phyloP scores from a whole-genome alignment of 768 basidiomycete species.

The Panaeolus papilionaceus region DNA sequence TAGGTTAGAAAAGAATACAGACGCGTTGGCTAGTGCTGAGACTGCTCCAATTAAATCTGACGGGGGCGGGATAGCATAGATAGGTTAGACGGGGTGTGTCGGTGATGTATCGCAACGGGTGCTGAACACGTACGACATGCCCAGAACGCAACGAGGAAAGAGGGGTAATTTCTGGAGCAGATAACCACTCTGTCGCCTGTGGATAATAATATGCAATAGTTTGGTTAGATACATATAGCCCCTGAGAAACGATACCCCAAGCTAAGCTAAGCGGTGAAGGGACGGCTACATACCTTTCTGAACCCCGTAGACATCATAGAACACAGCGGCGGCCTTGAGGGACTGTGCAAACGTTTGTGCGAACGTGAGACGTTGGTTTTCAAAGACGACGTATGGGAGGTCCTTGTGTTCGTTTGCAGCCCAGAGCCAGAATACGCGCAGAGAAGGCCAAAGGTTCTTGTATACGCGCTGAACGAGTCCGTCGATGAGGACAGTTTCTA shows the following conservation, averaged over 20 bases:
- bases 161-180: constrained; percentile 66
- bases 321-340: constrained; percentile 48
- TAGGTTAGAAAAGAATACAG: constrained; percentile 28
- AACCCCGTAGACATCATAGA: constrained; percentile 52
- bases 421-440: constrained; percentile 61
- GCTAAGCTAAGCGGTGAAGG: constrained; percentile 16
- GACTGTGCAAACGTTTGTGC: constrained; percentile 51
- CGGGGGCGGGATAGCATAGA: constrained; percentile 20
- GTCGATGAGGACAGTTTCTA: constrained; percentile 54
- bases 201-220: constrained; percentile 15
- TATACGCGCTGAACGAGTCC: constrained; percentile 58
- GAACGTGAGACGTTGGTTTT: constrained; percentile 55
- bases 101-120: constrained; percentile 15
- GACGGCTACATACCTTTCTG: constrained; percentile 47
- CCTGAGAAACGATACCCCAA: constrained; percentile 15
- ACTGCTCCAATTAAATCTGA: constrained; percentile 69
- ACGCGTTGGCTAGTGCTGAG: constrained; percentile 65
- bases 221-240: constrained; percentile 11
- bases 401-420: constrained; percentile 45
- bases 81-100: neutral
- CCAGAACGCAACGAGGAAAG: constrained; percentile 67
- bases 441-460: constrained; percentile 60
- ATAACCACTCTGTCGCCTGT: constrained; percentile 65
- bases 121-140: constrained; percentile 54
- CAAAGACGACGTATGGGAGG: constrained; percentile 62